A percentile compares a stretch with the other conserved stretches of the same genome.
phyloP scores from a whole-genome alignment of 2,329 filamentous ascomycete species.

The Aphanocladium album region DNA sequence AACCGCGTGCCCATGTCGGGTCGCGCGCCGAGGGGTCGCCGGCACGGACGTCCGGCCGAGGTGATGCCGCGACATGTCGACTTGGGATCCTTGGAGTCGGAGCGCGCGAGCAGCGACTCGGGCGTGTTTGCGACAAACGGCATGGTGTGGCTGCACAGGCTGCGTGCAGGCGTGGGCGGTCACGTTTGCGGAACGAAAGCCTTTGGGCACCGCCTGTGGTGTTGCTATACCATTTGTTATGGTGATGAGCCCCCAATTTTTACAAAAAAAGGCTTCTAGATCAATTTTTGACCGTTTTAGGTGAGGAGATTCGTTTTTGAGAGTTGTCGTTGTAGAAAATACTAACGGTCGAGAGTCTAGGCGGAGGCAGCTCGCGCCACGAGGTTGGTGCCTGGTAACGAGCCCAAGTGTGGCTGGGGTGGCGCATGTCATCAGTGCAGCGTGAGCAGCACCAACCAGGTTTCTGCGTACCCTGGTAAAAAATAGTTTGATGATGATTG shows the following conservation, averaged over 20 bases:
- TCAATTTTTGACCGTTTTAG: background rate
- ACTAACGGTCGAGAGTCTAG: background rate
- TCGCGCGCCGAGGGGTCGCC: constrained; percentile 53
- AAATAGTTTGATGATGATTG: too few relatives aligned
- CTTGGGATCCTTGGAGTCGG: constrained; percentile 77
- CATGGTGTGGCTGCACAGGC: constrained; percentile 22
- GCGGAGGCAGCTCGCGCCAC: constrained; percentile 4
- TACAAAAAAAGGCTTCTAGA: too few relatives aligned
- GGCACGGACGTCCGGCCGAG: constrained; percentile 73
- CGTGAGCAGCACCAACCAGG: background rate
- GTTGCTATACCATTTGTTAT: background rate
- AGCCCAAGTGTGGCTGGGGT: background rate
- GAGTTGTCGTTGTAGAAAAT: background rate
- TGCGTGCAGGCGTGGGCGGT: background rate
- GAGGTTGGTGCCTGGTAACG: background rate
- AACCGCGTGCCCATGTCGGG: constrained; percentile 20
- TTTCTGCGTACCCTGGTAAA: too few relatives aligned
- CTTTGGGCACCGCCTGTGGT: background rate
- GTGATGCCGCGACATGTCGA: constrained; percentile 89
- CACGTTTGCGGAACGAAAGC: background rate
- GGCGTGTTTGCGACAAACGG: constrained; percentile 57
- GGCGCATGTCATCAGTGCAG: background rate
- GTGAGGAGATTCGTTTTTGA: background rate
- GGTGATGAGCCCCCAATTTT: background rate
- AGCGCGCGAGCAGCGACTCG: constrained; percentile 70